phyloP scores from a whole-genome alignment of 306 rosid species.

The Ceratonia siliqua region DNA sequence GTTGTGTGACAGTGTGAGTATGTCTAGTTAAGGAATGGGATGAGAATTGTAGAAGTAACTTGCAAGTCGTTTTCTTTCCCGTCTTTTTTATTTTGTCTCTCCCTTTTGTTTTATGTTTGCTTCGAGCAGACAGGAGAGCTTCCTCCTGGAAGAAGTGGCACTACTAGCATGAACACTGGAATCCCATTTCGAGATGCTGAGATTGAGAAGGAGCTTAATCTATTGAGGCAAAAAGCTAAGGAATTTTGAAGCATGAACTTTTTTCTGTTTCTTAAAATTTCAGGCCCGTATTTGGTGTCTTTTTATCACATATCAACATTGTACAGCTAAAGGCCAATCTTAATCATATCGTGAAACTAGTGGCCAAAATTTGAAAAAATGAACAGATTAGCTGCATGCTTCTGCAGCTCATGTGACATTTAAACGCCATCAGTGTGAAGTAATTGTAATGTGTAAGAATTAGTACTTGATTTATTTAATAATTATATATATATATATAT shows the following conservation, averaged over 20 bases:
- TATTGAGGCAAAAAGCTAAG: slow-evolving; percentile 70
- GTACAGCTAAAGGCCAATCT: slow-evolving; percentile 47
- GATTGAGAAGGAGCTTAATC: slow-evolving; percentile 82
- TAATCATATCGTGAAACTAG: slow-evolving; percentile 23
- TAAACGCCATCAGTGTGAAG: slow-evolving; percentile 7
- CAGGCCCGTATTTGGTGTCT: slow-evolving; percentile 26
- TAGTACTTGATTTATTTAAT: too few species aligned
- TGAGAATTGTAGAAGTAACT: neutral
- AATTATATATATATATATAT: too few species aligned
- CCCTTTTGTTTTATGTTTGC: slow-evolving; percentile 21
- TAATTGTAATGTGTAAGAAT: slow-evolving; percentile 3
- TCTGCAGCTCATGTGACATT: slow-evolving; percentile 25
- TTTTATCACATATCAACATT: slow-evolving; percentile 35
- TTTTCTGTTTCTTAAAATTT: slow-evolving; percentile 12
- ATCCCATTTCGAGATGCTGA: slow-evolving; percentile 76
- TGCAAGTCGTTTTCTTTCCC: slow-evolving; percentile 31
- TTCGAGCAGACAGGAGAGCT: slow-evolving; percentile 86
- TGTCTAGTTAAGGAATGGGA: neutral
- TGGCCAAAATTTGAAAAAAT: slow-evolving; percentile 24
- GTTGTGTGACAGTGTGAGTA: too few species aligned
- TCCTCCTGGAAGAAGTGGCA: slow-evolving; percentile 79
- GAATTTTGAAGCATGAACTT: slow-evolving; percentile 50
- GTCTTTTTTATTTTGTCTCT: neutral
- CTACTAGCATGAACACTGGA: slow-evolving; percentile 46
- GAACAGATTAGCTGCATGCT: slow-evolving; percentile 28